Percentiles rank a stretch among this genome's conserved stretches.
Evolutionary conservation across 2,329 filamentous ascomycete genomes (phyloP).

Genomic region (Fonsecaea pedrosoi): DNA sequence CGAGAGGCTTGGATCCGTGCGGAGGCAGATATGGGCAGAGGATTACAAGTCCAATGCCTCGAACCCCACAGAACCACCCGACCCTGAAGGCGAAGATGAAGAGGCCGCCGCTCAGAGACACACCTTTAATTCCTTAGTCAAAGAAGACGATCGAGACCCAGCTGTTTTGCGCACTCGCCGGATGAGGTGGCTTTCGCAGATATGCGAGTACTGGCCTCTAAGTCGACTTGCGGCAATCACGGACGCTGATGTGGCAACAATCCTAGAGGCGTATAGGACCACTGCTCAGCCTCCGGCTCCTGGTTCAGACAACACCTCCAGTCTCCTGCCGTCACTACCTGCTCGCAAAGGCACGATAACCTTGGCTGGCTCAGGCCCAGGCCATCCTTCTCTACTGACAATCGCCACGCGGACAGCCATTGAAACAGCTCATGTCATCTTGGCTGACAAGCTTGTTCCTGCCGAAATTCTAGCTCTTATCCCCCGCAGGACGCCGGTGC

Average conservation of each 20-base stretch:
- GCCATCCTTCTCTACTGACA: constrained; percentile 90
- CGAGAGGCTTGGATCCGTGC: constrained; percentile 74
- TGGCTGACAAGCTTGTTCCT: constrained; percentile 66
- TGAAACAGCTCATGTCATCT: constrained; percentile 55
- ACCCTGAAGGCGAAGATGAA: constrained; percentile 57
- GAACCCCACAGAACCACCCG: constrained; percentile 52
- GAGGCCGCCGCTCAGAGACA: constrained; percentile 70
- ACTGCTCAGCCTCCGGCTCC: constrained; percentile 42
- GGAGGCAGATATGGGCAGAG: constrained; percentile 75
- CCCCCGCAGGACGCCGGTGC: constrained; percentile 83
- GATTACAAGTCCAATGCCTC: constrained; percentile 56
- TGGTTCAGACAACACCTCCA: constrained; percentile 39
- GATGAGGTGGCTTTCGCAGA: constrained; percentile 91
- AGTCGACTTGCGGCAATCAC: constrained; percentile 78
- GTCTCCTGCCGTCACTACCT: constrained; percentile 28
- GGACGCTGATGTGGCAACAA: constrained; percentile 76
- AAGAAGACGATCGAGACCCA: constrained; percentile 66
- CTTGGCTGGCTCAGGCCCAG: constrained; percentile 89
- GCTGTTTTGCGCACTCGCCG: constrained; percentile 78
- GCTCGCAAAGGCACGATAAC: constrained; percentile 72
- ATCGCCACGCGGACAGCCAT: constrained; percentile 60
- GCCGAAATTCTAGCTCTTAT: constrained; percentile 85
- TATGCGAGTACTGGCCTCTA: constrained; percentile 98
- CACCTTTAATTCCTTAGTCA: constrained; percentile 82
- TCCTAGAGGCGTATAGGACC: constrained; percentile 73